Evolutionary conservation across 2,329 filamentous ascomycete species (phyloP).

Genomic region (Penicillium paneum): DNA sequence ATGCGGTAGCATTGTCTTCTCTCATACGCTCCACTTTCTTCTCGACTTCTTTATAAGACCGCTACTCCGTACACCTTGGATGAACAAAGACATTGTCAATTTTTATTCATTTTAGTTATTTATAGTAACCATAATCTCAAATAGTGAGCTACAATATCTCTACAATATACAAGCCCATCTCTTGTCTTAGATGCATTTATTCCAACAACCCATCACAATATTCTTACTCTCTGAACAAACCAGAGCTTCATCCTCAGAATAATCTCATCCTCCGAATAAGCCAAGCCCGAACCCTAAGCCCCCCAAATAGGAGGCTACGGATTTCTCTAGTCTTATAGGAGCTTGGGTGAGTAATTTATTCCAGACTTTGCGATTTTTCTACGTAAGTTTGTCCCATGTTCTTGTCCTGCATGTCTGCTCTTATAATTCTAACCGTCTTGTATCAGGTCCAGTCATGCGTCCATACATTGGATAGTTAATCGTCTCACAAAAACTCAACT

Average conservation of each 20-base stretch:
- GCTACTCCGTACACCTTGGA: neutral
- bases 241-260: neutral
- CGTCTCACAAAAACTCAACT: neutral
- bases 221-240: neutral
- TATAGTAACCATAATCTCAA: neutral
- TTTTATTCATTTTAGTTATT: neutral
- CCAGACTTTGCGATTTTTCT: too few species aligned
- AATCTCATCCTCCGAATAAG: neutral
- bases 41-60: neutral
- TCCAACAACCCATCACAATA: neutral
- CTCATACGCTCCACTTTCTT: neutral
- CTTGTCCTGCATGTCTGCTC: neutral
- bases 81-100: neutral
- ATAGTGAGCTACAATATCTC: neutral
- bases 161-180: neutral
- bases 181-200: neutral
- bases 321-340: neutral
- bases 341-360: neutral
- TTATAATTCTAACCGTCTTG: too few species aligned
- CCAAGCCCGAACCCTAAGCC: neutral
- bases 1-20: neutral
- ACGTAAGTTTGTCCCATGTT: too few species aligned
- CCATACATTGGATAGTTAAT: neutral
- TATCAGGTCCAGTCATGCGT: neutral
- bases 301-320: neutral